Conservation (phyloP, 371 early-diverging fungal genomes). For the Blakeslea trispora region DNA sequence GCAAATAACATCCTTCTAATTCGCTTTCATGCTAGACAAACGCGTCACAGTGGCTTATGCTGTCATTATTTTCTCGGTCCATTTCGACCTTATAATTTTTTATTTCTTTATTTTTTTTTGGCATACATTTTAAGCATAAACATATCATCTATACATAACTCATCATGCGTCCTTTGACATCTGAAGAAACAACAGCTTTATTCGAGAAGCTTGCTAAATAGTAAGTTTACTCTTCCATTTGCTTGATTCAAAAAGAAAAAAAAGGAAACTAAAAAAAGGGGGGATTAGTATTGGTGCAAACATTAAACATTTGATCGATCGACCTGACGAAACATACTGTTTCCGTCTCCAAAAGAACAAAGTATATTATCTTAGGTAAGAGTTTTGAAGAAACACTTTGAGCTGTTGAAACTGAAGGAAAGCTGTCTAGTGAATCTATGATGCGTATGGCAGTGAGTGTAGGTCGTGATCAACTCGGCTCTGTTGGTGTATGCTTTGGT, state of each 20-base stretch:
- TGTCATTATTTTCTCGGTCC: no score
- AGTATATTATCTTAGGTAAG: slow-evolving; percentile 93
- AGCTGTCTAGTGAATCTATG: slow-evolving; percentile 90
- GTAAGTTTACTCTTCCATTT: slow-evolving; percentile 47
- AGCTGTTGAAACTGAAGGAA: no score
- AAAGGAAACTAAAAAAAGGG: neutral
- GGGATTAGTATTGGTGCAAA: slow-evolving; percentile 86
- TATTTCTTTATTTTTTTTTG: neutral
- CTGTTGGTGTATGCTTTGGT: slow-evolving; percentile 96
- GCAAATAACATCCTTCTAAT: no score
- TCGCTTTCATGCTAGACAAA: neutral
- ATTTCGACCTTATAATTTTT: no score
- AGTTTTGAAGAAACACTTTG: no score
- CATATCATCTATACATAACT: neutral
- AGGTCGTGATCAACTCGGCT: slow-evolving; percentile 86
- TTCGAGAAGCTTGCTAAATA: slow-evolving; percentile 97
- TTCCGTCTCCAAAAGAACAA: slow-evolving; percentile 93
- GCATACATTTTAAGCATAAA: no score
- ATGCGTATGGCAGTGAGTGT: slow-evolving; percentile 87
- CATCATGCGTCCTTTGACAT: slow-evolving; percentile 94
- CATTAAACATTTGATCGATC: slow-evolving; percentile 91
- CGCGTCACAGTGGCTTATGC: neutral
- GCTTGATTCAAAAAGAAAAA: neutral
- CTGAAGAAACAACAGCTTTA: slow-evolving; percentile 93
- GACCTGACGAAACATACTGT: slow-evolving; percentile 94